Conservation (phyloP, 1,284 basidiomycete genomes). For the Melampsora larici-populina region DNA sequence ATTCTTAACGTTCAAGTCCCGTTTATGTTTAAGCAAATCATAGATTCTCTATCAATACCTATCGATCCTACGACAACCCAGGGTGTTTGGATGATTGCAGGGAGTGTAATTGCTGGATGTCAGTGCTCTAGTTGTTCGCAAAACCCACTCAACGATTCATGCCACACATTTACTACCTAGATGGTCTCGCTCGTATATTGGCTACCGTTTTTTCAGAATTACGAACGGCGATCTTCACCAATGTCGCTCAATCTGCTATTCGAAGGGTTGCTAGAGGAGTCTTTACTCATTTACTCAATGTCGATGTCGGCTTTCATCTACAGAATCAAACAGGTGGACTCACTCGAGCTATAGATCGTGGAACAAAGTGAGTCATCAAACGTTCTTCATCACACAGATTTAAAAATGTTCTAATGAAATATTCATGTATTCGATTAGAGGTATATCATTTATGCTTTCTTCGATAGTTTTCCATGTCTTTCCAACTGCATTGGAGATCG, state of each 20-base stretch:
- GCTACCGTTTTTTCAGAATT: constrained; percentile 33
- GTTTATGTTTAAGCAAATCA: constrained; percentile 41
- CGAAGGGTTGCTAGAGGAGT: constrained; percentile 37
- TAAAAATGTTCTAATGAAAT: not conserved
- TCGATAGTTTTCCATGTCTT: constrained; percentile 43
- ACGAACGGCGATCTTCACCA: constrained; percentile 42
- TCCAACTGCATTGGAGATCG: constrained; percentile 42
- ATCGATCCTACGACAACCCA: constrained; percentile 30
- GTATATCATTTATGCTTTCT: constrained; percentile 41
- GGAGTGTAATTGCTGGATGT: constrained; percentile 42
- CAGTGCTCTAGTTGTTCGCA: not conserved
- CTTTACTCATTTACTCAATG: constrained; percentile 39
- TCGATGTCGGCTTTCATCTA: constrained; percentile 41
- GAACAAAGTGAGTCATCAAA: constrained; percentile 28
- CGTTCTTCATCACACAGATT: not conserved
- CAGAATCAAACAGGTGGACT: constrained; percentile 41
- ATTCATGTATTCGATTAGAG: constrained; percentile 1
- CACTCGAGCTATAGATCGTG: constrained; percentile 41
- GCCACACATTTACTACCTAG: constrained; percentile 5
- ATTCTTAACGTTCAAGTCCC: constrained; percentile 43
- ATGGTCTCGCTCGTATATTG: constrained; percentile 41
- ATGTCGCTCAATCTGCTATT: constrained; percentile 43
- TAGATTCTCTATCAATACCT: constrained; percentile 31
- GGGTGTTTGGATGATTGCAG: constrained; percentile 38
- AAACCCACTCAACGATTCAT: not conserved